Base-by-base conservation (phyloP, 192 early-diverging fungal genomes). In the Backusella mclennaniae region DNA sequence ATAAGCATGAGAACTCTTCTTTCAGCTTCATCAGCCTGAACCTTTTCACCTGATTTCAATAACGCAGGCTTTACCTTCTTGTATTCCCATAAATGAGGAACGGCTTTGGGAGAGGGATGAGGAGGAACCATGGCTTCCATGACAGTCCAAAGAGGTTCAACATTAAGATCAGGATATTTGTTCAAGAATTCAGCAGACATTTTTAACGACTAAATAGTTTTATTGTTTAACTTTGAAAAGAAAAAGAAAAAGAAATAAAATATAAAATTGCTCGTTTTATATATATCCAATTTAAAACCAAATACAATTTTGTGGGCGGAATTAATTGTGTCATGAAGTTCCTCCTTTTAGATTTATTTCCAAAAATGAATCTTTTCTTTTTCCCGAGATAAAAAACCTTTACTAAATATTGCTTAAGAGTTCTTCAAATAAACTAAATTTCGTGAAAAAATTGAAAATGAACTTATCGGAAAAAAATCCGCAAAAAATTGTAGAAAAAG, bases 61-160 rank as follows among this genome's bases (percentile, higher is more conserved):
- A 71, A 46, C 46, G 69, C 69, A 26, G 69, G 69, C 26, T 42
- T 71, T 4, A 71, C 41, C 9, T 71, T 71, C 41, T 71, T 36
- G 41, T 71, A 71, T 71, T 71, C 69, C 69, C 69, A 71, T 26
- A 71, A 42, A 71, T 71, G 9, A 23, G 69, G 69, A n/a, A 71
- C 12, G 12, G 36, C 35, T 29, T 23, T 71, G 35, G 69, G 69
- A 26, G 69, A 71, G 19, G 69, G 69, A 9, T 42, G 35, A 29
- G 69, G 69, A 71, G 69, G 69, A 41, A 71, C 69, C 69, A 71
- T 71, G 2, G 69, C 41, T 42, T 71, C 69, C 69, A 71, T 71
- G 38, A 71, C 69, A 26, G 69, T 71, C 69, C 69, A 71, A 6
- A 71, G 41, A 42, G 69, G 69, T 42, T 71, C 69, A 23, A 42